Evolutionary conservation across 1,284 basidiomycete genomes (phyloP).

Genomic region (Schizopora paradoxa): DNA sequence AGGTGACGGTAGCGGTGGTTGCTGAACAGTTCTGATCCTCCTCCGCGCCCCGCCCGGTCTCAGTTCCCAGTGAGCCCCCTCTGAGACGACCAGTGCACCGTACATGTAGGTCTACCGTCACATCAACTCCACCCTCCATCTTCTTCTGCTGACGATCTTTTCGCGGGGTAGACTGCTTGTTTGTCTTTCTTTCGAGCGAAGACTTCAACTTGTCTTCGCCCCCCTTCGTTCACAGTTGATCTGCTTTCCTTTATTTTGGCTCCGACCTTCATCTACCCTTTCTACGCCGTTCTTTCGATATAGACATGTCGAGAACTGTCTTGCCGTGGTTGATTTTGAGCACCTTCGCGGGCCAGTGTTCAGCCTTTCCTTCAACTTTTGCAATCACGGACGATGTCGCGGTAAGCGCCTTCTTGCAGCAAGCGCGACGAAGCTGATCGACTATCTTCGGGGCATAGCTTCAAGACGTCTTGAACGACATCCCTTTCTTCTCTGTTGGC

Average conservation of each 20-base stretch:
- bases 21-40: too few relatives aligned
- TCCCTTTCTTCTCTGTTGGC: conserved; percentile 64
- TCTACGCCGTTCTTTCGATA: too few relatives aligned
- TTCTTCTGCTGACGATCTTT: too few relatives aligned
- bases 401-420: conserved; percentile 11
- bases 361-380: conserved; percentile 4
- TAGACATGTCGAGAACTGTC: conserved; percentile 4
- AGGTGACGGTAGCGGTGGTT: too few relatives aligned
- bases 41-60: too few relatives aligned
- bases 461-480: conserved; percentile 54
- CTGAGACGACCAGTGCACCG: too few relatives aligned
- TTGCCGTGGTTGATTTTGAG: background rate
- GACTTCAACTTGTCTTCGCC: background rate
- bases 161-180: too few relatives aligned
- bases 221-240: background rate
- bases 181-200: too few relatives aligned
- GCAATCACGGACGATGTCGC: conserved; percentile 18
- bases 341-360: background rate
- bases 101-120: too few relatives aligned
- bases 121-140: too few relatives aligned
- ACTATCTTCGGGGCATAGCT: conserved; percentile 37
- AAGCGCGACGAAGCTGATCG: conserved; percentile 4
- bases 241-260: background rate
- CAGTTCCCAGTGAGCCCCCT: too few relatives aligned
- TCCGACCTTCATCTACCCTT: background rate